Evolutionary conservation across 768 basidiomycete species (phyloP), one percentile per base, ranked within the genome.

Genomic region (Agaricus subrufescens): DNA sequence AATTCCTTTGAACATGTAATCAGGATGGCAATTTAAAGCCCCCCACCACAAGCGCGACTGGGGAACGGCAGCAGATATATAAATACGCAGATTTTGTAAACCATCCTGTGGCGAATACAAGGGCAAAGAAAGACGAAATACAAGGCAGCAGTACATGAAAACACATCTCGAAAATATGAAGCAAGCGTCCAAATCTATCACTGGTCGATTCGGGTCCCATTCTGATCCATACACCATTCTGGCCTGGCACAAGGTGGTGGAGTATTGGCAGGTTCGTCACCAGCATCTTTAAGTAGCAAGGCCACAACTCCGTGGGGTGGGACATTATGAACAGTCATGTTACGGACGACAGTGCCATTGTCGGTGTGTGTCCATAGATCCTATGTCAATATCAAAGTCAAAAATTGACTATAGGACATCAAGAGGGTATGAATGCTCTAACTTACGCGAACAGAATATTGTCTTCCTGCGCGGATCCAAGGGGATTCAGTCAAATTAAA

Each of bases 351-450:
- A 0, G 83, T 88, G 2, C 85, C 85, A 61, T 86, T 88, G 61
- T 85, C 71, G 19, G 84, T 87, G 65, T 89, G 87, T 2, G 81
- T 65, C 87, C 87, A 89, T 1, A 89, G 72, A 61, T 89, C 87
- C 84, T 89, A 58, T 6, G 1, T 14, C 10, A 14, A 10, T 23
- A 7, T 25, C 11, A 5, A 4, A 3, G 19, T n/a, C 50, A 45
- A 39, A 27, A 43, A 3, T 30, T 11, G 46, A 19, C 19, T 19
- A 19, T 19, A 19, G 14, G 23, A 29, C 31, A 29, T 4, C 26
- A 43, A 30, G 51, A 11, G 27, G 31, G 40, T 29, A 42, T 42
- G 43, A 45, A 50, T 15, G 19, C 7, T 19, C 19, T 31, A 50
- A 63, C 83, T 50, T 61, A 86, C 85, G 59, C 84, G 74, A 55